Evolutionary conservation across 2,329 filamentous ascomycete genomes (phyloP).

Genomic region (Exophiala alcalophila): DNA sequence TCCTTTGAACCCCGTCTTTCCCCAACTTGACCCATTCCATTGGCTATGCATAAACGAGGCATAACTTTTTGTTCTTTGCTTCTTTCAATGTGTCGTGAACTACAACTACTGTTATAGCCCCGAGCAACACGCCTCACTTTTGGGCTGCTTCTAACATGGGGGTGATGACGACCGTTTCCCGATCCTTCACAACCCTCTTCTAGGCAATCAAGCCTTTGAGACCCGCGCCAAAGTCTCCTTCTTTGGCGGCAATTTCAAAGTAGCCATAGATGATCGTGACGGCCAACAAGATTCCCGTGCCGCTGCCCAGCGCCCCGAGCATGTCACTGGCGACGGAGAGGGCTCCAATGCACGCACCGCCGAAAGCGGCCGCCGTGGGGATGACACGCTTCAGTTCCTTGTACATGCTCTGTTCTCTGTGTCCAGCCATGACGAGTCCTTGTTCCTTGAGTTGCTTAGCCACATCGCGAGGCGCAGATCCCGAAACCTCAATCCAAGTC

Average conservation of each 20-base stretch:
- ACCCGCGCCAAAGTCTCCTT: conserved; percentile 81
- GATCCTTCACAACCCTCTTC: neutral
- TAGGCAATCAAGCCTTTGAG: conserved; percentile 62
- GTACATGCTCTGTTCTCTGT: conserved; percentile 99
- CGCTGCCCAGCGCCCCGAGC: conserved; percentile 90
- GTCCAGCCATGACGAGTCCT: conserved; percentile 97
- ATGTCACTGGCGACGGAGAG: conserved; percentile 94
- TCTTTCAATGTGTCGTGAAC: too few relatives aligned
- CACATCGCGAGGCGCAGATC: conserved; percentile 94
- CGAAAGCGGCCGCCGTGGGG: conserved; percentile 94
- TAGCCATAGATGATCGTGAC: conserved; percentile 99
- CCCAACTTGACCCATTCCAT: conserved; percentile 1
- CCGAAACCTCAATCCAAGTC: conserved; percentile 99
- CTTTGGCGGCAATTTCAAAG: conserved; percentile 98
- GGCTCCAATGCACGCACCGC: conserved; percentile 97
- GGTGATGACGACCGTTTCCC: neutral
- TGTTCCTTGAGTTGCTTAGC: conserved; percentile 99
- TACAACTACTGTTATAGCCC: too few relatives aligned
- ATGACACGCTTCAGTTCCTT: conserved; percentile 99
- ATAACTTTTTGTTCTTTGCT: conserved; percentile 9
- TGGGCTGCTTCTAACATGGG: too few relatives aligned
- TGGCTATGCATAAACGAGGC: conserved; percentile 17
- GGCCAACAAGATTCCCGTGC: conserved; percentile 95
- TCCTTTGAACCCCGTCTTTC: neutral
- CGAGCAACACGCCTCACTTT: too few relatives aligned